Conservation (phyloP, 176 grass and related monocot genomes). For the Zizania latifolia region DNA sequence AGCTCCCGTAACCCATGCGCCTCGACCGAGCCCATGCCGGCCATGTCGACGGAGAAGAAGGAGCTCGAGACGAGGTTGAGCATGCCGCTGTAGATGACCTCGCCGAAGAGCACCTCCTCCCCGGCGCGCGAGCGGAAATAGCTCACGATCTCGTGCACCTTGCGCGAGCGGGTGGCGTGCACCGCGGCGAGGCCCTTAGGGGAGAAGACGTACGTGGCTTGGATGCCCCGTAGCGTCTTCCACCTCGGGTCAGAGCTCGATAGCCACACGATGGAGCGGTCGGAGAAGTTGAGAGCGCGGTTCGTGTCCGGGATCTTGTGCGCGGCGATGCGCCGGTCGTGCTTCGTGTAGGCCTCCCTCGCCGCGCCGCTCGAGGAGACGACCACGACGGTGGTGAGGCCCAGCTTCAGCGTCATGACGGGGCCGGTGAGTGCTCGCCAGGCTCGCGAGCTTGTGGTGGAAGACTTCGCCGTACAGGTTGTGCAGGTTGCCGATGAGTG, state of each 20-base stretch:
- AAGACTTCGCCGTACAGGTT: slow-evolving; percentile 13
- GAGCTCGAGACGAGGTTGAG: slow-evolving; percentile 28
- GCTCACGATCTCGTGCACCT: slow-evolving; percentile 11
- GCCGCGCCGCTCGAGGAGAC: slow-evolving; percentile 35
- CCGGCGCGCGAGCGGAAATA: background rate
- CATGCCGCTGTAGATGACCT: slow-evolving; percentile 9
- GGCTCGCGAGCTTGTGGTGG: slow-evolving; percentile 31
- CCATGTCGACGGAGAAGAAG: slow-evolving; percentile 26
- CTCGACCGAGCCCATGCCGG: slow-evolving; percentile 2
- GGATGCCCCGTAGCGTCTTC: slow-evolving; percentile 35
- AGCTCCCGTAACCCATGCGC: slow-evolving; percentile 9
- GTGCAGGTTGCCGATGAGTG: slow-evolving; percentile 36
- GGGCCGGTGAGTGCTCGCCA: slow-evolving; percentile 28
- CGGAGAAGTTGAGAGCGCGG: background rate
- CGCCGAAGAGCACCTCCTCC: background rate
- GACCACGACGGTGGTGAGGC: slow-evolving; percentile 26
- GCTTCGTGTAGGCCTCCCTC: slow-evolving; percentile 20
- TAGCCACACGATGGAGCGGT: slow-evolving; percentile 22
- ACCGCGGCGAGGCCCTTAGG: slow-evolving; percentile 12
- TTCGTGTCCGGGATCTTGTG: slow-evolving; percentile 19
- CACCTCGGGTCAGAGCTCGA: slow-evolving; percentile 15
- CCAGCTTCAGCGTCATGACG: slow-evolving; percentile 33
- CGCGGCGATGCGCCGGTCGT: slow-evolving; percentile 24
- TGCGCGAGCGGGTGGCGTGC: slow-evolving; percentile 7
- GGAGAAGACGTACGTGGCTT: slow-evolving; percentile 27